phyloP scores from a whole-genome alignment of 768 basidiomycete genomes.

The Chalciporus piperatus region DNA sequence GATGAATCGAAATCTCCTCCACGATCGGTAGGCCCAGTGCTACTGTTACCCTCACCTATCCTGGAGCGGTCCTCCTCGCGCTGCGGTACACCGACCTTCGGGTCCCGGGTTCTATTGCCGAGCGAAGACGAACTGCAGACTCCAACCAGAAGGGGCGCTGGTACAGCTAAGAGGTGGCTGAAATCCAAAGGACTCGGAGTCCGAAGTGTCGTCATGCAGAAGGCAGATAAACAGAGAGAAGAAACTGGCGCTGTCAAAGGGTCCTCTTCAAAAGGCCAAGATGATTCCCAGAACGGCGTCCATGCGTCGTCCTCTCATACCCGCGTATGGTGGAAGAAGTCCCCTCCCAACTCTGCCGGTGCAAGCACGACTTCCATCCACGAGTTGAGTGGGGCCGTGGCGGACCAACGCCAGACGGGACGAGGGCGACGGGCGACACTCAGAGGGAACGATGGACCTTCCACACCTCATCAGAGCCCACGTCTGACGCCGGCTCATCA shows the following conservation, averaged over 20 bases:
- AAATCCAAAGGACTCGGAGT: slow-evolving; percentile 30
- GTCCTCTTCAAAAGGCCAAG: not conserved
- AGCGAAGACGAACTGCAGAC: slow-evolving; percentile 24
- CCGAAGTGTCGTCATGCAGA: slow-evolving; percentile 22
- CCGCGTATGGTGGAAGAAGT: slow-evolving; percentile 33
- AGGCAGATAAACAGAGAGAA: slow-evolving; percentile 22
- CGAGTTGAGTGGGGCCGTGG: slow-evolving; percentile 7
- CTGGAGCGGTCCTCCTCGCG: slow-evolving; percentile 48
- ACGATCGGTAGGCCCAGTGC: slow-evolving; percentile 3
- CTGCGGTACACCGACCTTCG: slow-evolving; percentile 63
- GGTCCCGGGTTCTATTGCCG: slow-evolving; percentile 41
- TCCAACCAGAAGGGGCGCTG: slow-evolving; percentile 10
- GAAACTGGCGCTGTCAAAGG: slow-evolving; percentile 6
- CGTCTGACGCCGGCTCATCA: slow-evolving; percentile 16
- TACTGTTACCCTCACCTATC: slow-evolving; percentile 24
- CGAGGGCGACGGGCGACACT: slow-evolving; percentile 11
- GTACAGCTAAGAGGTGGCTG: slow-evolving; percentile 25
- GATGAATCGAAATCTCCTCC: not conserved
- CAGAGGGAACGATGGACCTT: slow-evolving; percentile 10
- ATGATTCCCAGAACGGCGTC: slow-evolving; percentile 3
- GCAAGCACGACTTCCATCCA: slow-evolving; percentile 10
- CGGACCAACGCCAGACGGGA: slow-evolving; percentile 1
- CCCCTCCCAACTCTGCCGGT: slow-evolving; percentile 9
- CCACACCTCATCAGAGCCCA: slow-evolving; percentile 18
- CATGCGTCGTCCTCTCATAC: slow-evolving; percentile 14